Percentiles rank a stretch among this genome's conserved stretches.
Conservation (phyloP, 306 rosid species). For the Pyrus communis region DNA sequence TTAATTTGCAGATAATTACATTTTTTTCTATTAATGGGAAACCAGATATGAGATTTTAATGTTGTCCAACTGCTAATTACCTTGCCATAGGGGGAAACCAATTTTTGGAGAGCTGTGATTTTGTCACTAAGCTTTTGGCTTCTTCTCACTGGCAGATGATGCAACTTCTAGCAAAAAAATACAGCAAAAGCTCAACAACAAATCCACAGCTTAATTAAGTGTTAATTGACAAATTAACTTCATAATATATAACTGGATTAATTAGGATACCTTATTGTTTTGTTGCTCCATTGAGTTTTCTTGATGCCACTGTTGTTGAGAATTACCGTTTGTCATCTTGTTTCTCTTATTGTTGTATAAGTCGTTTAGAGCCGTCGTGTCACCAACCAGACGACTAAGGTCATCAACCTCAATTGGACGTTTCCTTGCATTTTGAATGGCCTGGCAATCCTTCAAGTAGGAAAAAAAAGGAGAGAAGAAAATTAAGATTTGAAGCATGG, state of each 20-base stretch:
- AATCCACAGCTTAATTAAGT: background rate
- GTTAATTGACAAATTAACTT: background rate
- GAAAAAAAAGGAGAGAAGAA: background rate
- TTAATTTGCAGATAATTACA: background rate
- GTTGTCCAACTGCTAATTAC: slow-evolving; percentile 10
- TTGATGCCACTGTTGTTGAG: slow-evolving; percentile 30
- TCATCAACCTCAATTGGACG: slow-evolving; percentile 31
- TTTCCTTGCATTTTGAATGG: slow-evolving; percentile 27
- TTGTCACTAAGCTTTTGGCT: slow-evolving; percentile 69
- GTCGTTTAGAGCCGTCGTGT: slow-evolving; percentile 12
- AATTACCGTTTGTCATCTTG: slow-evolving; percentile 7
- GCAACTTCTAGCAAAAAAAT: slow-evolving; percentile 9
- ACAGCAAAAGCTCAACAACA: background rate
- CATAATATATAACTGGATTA: background rate
- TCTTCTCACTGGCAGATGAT: slow-evolving; percentile 31
- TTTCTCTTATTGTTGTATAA: slow-evolving; percentile 16
- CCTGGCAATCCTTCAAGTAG: slow-evolving; percentile 19
- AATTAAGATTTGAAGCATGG: background rate
- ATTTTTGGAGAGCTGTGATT: slow-evolving; percentile 59
- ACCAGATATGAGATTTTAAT: background rate
- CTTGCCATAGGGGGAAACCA: slow-evolving; percentile 88
- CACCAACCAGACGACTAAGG: background rate
- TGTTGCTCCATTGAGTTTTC: slow-evolving; percentile 16
- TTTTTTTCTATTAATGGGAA: background rate
- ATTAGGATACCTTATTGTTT: slow-evolving; percentile 12